Conservation (phyloP, 352 stramenopile genomes). For the Globisporangium canariense region DNA sequence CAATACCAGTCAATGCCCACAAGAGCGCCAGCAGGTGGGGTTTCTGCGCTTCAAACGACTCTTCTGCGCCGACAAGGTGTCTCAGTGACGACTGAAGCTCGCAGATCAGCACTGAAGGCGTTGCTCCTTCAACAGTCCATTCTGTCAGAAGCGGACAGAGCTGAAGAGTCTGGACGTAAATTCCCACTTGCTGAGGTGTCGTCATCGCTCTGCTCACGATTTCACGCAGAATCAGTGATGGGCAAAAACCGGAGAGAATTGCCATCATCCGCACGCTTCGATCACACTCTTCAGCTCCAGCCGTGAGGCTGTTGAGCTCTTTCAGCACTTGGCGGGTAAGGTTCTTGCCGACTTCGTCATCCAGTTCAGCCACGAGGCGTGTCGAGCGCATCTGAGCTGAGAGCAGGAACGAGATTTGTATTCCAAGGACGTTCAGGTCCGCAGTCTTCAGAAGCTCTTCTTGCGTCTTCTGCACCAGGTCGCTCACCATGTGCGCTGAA, state of each 20-base stretch:
- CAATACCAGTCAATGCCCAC: constrained; percentile 12
- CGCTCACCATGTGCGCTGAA: neutral
- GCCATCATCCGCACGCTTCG: constrained; percentile 19
- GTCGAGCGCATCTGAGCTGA: constrained; percentile 23
- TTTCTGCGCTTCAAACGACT: constrained; percentile 25
- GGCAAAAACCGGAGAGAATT: constrained; percentile 27
- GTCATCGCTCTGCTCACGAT: constrained; percentile 21
- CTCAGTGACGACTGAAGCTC: constrained; percentile 25
- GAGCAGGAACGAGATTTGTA: constrained; percentile 33
- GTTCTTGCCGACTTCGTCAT: neutral
- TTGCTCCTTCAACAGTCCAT: constrained; percentile 18
- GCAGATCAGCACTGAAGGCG: constrained; percentile 12
- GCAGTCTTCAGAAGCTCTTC: constrained; percentile 23
- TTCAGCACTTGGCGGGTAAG: constrained; percentile 23
- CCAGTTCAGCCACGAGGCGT: constrained; percentile 13
- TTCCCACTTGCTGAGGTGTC: constrained; percentile 20
- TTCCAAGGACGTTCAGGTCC: constrained; percentile 16
- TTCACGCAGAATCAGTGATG: constrained; percentile 25
- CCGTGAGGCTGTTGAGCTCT: constrained; percentile 38
- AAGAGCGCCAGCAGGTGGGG: constrained; percentile 27
- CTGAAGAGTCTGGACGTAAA: constrained; percentile 25
- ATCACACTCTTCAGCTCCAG: constrained; percentile 8
- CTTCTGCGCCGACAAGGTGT: constrained; percentile 20
- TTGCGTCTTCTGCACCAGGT: constrained; percentile 20
- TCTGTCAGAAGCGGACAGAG: constrained; percentile 28